Percentiles rank a stretch among this genome's conserved stretches.
Evolutionary conservation across 768 basidiomycete species (phyloP).

Genomic region (Leucosporidium yakuticum): DNA sequence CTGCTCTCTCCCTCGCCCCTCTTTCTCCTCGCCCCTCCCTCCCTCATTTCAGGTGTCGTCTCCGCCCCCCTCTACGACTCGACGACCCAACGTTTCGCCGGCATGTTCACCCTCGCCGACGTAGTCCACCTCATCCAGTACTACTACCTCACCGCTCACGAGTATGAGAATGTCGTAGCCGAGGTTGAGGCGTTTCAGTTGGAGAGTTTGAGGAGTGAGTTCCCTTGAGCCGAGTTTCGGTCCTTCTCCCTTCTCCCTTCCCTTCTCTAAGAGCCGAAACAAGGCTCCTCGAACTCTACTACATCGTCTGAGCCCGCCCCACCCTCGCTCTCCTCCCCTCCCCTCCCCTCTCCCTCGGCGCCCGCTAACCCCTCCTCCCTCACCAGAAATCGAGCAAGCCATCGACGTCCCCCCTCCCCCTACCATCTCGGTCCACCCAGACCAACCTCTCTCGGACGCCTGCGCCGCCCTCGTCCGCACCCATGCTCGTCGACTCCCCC

Average conservation of each 20-base stretch:
- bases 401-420: constrained; percentile 90
- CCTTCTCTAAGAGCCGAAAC: background rate
- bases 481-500: constrained; percentile 85
- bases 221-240: constrained; percentile 2
- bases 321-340: background rate
- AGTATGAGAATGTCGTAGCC: constrained; percentile 72
- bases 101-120: constrained; percentile 99
- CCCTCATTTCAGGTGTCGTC: constrained; percentile 65
- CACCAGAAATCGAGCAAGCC: constrained; percentile 79
- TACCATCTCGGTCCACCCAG: constrained; percentile 79
- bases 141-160: constrained; percentile 79
- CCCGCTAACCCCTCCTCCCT: background rate
- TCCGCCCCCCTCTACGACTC: constrained; percentile 98
- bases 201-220: constrained; percentile 76
- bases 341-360: background rate
- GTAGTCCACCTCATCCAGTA: constrained; percentile 99
- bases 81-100: constrained; percentile 82
- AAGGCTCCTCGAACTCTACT: background rate
- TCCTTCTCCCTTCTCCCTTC: background rate
- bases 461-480: constrained; percentile 85
- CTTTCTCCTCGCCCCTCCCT: background rate
- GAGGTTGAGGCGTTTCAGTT: constrained; percentile 91
- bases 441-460: constrained; percentile 80
- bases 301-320: background rate
- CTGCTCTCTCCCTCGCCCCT: too few relatives aligned